Percentiles rank a stretch among this genome's conserved stretches.
Evolutionary conservation across 139 green algal species (phyloP).

Genomic region (Picochlorum sp.): DNA sequence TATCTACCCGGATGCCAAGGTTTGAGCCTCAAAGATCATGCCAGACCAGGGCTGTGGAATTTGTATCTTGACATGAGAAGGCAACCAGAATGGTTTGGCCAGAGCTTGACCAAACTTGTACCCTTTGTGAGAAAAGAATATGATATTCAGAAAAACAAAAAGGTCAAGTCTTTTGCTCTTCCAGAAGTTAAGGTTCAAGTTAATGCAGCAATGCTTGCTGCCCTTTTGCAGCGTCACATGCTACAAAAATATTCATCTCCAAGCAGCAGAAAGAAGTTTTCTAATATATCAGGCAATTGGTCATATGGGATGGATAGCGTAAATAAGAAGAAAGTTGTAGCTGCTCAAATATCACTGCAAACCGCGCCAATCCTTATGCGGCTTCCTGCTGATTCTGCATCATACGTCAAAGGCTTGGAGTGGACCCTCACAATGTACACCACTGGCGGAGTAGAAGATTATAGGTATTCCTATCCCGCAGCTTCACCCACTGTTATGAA

Average conservation of each 20-base stretch:
- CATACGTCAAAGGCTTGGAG: slow-evolving; percentile 44
- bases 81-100: slow-evolving; percentile 8
- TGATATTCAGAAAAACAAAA: neutral
- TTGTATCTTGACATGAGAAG: slow-evolving; percentile 24
- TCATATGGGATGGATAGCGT: neutral
- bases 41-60: slow-evolving; percentile 24
- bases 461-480: slow-evolving; percentile 40
- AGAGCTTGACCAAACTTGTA: slow-evolving; percentile 15
- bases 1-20: slow-evolving; percentile 48
- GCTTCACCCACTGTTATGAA: slow-evolving; percentile 2
- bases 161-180: neutral
- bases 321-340: neutral
- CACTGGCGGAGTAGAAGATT: slow-evolving; percentile 42
- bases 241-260: slow-evolving; percentile 4
- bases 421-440: slow-evolving; percentile 76
- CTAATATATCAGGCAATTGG: neutral
- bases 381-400: neutral
- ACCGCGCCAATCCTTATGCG: neutral
- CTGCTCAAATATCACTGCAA: neutral
- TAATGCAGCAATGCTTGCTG: slow-evolving; percentile 9
- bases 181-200: neutral
- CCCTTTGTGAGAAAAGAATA: neutral
- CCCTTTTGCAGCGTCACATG: slow-evolving; percentile 10
- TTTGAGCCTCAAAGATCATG: slow-evolving; percentile 14
- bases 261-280: neutral